phyloP scores from a whole-genome alignment of 1,139 yeast genomes.

The Debaryomyces subglobosus region DNA sequence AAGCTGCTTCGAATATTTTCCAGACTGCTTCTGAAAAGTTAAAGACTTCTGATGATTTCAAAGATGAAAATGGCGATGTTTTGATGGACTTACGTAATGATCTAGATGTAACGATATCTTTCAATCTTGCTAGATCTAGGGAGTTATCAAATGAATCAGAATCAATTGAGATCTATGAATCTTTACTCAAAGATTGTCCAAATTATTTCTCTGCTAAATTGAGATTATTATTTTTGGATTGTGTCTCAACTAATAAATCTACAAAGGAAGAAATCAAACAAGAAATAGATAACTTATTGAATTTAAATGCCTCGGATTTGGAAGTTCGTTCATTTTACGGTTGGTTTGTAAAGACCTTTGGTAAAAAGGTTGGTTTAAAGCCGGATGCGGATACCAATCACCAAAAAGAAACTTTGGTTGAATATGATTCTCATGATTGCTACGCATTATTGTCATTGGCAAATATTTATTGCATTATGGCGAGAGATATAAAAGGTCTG shows the following conservation, averaged over 20 bases:
- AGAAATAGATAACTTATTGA: slow-evolving; percentile 59
- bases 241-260: slow-evolving; percentile 32
- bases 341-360: slow-evolving; percentile 75
- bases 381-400: slow-evolving; percentile 74
- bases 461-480: slow-evolving; percentile 80
- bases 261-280: slow-evolving; percentile 49
- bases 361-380: slow-evolving; percentile 56
- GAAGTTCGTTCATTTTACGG: slow-evolving; percentile 92
- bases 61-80: slow-evolving; percentile 30
- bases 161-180: slow-evolving; percentile 57
- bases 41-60: slow-evolving; percentile 20
- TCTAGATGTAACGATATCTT: slow-evolving; percentile 53
- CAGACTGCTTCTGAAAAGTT: slow-evolving; percentile 46
- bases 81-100: slow-evolving; percentile 30
- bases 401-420: slow-evolving; percentile 81
- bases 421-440: slow-evolving; percentile 82
- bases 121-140: slow-evolving; percentile 64
- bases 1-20: slow-evolving; percentile 45
- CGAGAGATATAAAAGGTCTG: slow-evolving; percentile 66
- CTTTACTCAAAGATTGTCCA: slow-evolving; percentile 62
- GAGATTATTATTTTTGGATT: slow-evolving; percentile 61
- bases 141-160: slow-evolving; percentile 51
- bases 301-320: slow-evolving; percentile 59
- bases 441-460: slow-evolving; percentile 91
- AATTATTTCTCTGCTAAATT: slow-evolving; percentile 77